phyloP scores from a whole-genome alignment of 2,329 filamentous ascomycete genomes.

The Bipolaris sorokiniana region DNA sequence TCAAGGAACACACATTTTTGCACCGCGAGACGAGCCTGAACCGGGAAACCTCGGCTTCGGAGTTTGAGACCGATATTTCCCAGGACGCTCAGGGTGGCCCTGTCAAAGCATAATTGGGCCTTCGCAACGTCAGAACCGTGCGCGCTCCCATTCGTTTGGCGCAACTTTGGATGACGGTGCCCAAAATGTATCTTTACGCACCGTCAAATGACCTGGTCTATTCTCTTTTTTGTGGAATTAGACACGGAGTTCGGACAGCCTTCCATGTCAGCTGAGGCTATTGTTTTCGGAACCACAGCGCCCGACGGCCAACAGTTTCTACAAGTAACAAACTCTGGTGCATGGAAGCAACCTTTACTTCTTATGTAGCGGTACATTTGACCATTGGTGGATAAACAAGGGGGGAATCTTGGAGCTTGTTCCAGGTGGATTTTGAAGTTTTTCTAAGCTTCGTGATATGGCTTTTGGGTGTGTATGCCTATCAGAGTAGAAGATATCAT shows the following conservation, averaged over 20 bases:
- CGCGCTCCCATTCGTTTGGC: constrained; percentile 6
- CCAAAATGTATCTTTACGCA: constrained; percentile 28
- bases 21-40: constrained; percentile 80
- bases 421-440: neutral
- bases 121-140: constrained; percentile 3
- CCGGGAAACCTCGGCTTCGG: constrained; percentile 75
- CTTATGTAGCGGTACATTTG: constrained; percentile 26
- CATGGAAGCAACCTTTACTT: constrained; percentile 22
- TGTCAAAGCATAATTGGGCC: constrained; percentile 26
- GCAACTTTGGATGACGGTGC: constrained; percentile 14
- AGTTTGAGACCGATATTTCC: constrained; percentile 55
- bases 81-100: constrained; percentile 20
- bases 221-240: constrained; percentile 16
- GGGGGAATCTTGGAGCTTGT: constrained; percentile 4
- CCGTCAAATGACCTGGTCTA: constrained; percentile 22
- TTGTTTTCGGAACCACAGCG: constrained; percentile 6
- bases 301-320: constrained; percentile 13
- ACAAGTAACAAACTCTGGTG: neutral
- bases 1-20: constrained; percentile 89
- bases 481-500: constrained; percentile 11
- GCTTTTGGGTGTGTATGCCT: constrained; percentile 14
- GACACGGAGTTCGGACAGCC: constrained; percentile 26
- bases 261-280: constrained; percentile 7
- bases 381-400: constrained; percentile 1
- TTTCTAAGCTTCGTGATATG: constrained; percentile 4